phyloP scores from a whole-genome alignment of 352 stramenopile genomes.

The Globisporangium paddicum region DNA sequence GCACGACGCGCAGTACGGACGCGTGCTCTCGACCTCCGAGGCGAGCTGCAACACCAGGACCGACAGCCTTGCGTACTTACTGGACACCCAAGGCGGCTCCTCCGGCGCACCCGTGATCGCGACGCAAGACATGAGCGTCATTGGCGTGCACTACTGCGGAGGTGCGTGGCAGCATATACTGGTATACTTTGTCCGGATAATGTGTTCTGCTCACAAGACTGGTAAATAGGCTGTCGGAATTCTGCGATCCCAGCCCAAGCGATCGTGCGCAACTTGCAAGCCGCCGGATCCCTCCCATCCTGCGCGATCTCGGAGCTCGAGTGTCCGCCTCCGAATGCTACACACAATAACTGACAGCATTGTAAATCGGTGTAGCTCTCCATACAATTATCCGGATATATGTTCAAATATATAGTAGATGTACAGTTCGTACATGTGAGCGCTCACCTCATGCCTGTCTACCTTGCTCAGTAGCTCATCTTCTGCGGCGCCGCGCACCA shows the following conservation, averaged over 20 bases:
- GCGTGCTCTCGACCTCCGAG: slow-evolving; percentile 21
- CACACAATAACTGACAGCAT: background rate
- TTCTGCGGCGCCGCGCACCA: slow-evolving; percentile 82
- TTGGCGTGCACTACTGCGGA: slow-evolving; percentile 53
- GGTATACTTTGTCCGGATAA: background rate
- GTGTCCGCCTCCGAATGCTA: background rate
- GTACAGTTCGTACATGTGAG: background rate
- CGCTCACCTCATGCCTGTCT: background rate
- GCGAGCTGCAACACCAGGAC: slow-evolving; percentile 25
- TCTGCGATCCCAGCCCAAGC: slow-evolving; percentile 27
- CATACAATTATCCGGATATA: background rate
- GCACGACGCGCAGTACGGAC: slow-evolving; percentile 18
- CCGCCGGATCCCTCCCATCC: slow-evolving; percentile 12
- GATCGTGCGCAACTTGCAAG: slow-evolving; percentile 27
- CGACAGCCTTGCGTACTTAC: slow-evolving; percentile 35
- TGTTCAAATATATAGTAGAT: too few species aligned
- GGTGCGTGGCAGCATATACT: slow-evolving; percentile 10
- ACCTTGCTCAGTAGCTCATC: slow-evolving; percentile 72
- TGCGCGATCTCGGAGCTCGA: slow-evolving; percentile 16
- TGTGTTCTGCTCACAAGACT: too few species aligned
- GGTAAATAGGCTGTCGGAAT: slow-evolving; percentile 30
- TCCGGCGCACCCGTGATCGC: slow-evolving; percentile 47
- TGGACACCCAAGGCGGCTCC: slow-evolving; percentile 44
- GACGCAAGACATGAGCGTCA: slow-evolving; percentile 26
- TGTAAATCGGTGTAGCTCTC: background rate